Conservation (phyloP, 768 basidiomycete genomes). For the Leccinum boreale region DNA sequence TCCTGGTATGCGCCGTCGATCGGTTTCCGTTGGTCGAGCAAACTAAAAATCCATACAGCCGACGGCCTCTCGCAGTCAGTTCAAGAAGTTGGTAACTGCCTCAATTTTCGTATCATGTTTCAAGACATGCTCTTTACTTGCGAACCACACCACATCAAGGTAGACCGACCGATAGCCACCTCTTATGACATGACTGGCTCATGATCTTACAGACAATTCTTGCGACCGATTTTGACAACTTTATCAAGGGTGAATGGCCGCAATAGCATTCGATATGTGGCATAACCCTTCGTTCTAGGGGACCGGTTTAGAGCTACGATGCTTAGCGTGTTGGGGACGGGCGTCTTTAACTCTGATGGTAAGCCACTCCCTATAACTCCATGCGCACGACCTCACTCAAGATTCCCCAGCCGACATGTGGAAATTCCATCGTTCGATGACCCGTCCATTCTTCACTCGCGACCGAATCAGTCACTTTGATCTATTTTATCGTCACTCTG, state of each 20-base stretch:
- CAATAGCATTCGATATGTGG: neutral
- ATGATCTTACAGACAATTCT: constrained; percentile 36
- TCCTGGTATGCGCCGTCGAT: constrained; percentile 38
- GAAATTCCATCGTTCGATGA: constrained; percentile 65
- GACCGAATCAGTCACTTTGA: constrained; percentile 61
- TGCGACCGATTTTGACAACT: constrained; percentile 56
- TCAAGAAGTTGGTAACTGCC: constrained; percentile 38
- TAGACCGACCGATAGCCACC: neutral
- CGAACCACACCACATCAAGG: constrained; percentile 54
- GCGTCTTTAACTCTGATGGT: constrained; percentile 72
- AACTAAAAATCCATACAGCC: constrained; percentile 25
- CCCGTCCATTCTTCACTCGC: constrained; percentile 60
- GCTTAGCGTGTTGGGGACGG: constrained; percentile 53
- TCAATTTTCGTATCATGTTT: constrained; percentile 46
- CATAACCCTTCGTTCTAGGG: constrained; percentile 3
- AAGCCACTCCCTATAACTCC: constrained; percentile 4
- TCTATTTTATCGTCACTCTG: constrained; percentile 55
- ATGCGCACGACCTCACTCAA: constrained; percentile 11
- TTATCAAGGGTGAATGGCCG: constrained; percentile 46
- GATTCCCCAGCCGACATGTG: constrained; percentile 41
- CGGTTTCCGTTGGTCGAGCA: neutral
- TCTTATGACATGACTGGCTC: neutral
- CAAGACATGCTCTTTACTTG: constrained; percentile 45
- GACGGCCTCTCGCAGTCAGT: constrained; percentile 40
- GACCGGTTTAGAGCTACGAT: constrained; percentile 41